Evolutionary conservation across 345 rosid genomes (phyloP).

Genomic region (Eucalyptus virginea): DNA sequence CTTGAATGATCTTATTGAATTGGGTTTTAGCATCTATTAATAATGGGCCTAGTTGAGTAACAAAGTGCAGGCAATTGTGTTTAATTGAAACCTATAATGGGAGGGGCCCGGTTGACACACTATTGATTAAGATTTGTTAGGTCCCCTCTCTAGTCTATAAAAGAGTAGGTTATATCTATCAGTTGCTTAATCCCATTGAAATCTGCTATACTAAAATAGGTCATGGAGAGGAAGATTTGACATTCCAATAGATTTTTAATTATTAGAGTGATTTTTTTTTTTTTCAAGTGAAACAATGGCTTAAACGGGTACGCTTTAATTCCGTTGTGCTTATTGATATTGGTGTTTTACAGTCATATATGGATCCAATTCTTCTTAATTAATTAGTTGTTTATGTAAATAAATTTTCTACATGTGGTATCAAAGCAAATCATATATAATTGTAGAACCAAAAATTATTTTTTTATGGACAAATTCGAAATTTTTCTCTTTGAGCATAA

Average conservation of each 20-base stretch:
- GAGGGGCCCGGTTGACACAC: fast-evolving
- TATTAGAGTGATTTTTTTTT: fast-evolving
- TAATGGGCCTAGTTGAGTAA: fast-evolving
- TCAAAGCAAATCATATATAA: no score
- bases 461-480: no score
- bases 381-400: no score
- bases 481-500: no score
- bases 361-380: fast-evolving
- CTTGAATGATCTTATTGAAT: no score
- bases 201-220: fast-evolving
- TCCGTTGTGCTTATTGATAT: fast-evolving
- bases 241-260: no score
- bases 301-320: fast-evolving
- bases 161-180: fast-evolving
- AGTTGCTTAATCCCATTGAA: no score
- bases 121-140: no score
- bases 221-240: fast-evolving
- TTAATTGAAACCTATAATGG: fast-evolving
- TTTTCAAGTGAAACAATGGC: fast-evolving
- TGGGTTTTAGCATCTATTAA: fast-evolving
- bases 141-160: fast-evolving
- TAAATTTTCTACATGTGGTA: no score
- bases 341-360: no score
- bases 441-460: no score
- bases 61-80: fast-evolving